Evolutionary conservation across 2,329 filamentous ascomycete genomes (phyloP), one percentile per base, ranked within the genome.

Genomic region (Myrmaecium sp.): DNA sequence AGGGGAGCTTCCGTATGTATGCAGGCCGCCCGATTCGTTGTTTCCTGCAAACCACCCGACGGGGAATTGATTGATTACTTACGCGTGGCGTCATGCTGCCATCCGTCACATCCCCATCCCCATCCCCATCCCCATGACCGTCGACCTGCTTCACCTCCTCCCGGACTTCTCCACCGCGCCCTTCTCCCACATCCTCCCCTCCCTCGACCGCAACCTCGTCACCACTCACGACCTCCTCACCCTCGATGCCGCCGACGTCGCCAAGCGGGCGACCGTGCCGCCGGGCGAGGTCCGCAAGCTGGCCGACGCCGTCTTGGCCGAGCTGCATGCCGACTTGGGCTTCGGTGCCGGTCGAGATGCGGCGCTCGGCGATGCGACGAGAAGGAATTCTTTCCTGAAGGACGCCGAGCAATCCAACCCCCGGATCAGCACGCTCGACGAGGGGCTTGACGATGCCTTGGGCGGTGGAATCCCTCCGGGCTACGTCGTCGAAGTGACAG

Each of bases 401-500:
- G 2, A 62, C 30, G 34, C 51, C 3, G 40, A 53, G 16, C 43
- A 48, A 48, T 70, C 62, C 60, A 57, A 52, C 22, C 61, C 57
- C 24, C n/a, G n/a, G n/a, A 80, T 95, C 51, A 92, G 77, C 56
- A 91, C 81, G 0, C 65, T 94, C 22, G 80, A 92, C 49, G 58
- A 66, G 26, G 52, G 54, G 19, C 60, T 98, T 17, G 86, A 98
- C 49, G 47, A 44, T 20, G 57, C 66, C 3, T 62, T 95, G 20
- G 69, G 68, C 32, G 86, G 84, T 25, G 89, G 89, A 12, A 66
- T 95, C 29, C 78, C 77, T 1, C 65, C 73, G 3, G 79, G 83
- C 24, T 76, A 77, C 51, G 61, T 98, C 43, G 83, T 81, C 5
- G 89, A 98, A 50, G 65, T 98, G 33, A 78, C 82, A 2, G 89